Evolutionary conservation across 305 asterid species (phyloP).

Genomic region (Striga hermonthica): DNA sequence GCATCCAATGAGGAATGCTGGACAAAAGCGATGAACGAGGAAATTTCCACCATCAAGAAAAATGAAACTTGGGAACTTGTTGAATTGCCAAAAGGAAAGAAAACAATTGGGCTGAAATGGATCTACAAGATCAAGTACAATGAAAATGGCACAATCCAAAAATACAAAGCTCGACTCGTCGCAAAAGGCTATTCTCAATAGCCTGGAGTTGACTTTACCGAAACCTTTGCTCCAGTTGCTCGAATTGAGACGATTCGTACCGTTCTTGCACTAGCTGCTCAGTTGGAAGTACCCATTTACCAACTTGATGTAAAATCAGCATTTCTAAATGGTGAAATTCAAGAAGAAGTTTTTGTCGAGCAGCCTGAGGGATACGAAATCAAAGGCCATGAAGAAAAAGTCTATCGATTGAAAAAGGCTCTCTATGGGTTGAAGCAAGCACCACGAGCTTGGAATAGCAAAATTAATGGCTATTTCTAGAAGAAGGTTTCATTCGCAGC

Average conservation of each 20-base stretch:
- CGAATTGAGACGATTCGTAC: slow-evolving; percentile 12
- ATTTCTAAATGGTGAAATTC: not conserved
- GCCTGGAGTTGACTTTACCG: not conserved
- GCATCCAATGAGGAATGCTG: no score
- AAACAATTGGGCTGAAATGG: not conserved
- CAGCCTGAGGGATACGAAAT: not conserved
- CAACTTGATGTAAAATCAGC: not conserved
- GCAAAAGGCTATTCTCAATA: not conserved
- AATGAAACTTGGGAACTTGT: not conserved
- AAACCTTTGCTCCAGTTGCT: slow-evolving; percentile 12
- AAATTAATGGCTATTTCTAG: no score
- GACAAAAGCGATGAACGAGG: no score
- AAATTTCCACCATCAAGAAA: no score
- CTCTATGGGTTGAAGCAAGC: not conserved
- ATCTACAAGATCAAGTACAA: not conserved
- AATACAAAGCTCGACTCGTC: not conserved
- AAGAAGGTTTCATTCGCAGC: no score
- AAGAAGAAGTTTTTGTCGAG: not conserved
- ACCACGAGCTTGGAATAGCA: not conserved
- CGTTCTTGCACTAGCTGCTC: not conserved
- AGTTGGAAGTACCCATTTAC: not conserved
- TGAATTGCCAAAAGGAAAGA: slow-evolving; percentile 4
- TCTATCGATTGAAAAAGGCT: not conserved
- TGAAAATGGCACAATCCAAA: not conserved
- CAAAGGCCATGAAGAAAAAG: not conserved